Base-by-base conservation (phyloP, 331 rosid genomes). In the Cydonia oblonga region DNA sequence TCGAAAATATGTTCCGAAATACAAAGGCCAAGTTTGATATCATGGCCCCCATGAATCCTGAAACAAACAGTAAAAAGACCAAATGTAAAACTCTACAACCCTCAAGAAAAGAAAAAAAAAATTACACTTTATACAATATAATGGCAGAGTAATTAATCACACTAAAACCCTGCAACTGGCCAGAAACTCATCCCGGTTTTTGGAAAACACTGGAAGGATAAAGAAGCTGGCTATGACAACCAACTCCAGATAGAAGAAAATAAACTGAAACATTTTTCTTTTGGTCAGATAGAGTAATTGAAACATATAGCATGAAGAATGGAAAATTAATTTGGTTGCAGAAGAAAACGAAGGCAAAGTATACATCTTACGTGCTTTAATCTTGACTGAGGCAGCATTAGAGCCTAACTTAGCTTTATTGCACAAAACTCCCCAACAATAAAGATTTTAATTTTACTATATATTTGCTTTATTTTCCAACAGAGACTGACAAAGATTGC, bases 21-120 rank as follows among this genome's bases (percentile, higher is more conserved):
- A 90, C 96, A 53, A 92, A 92, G 16, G 96, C 98, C 86, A 92
- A 72, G 79, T 92, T 92, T 16, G 96, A 92, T 82, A 92, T 90
- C 98, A 92, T 92, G 40, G 98, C 96, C 20, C 96, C 98, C 98
- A 92, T 88, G 75, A 92, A 92, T 79, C 98, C 98, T 92, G 88
- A 71, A 70, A 60, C 52, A 57, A 19, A 52, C 51, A 61, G 25
- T 24, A 23, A 70, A 23, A 38, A 11, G 9, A 58, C 54, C 14
- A 35, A 78, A 71, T 69, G 64, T 68, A 78, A 29, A 19, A 53
- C 53, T 38, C 40, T n/a, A 7, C 35, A 72, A 69, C 65, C 38
- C n/a, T 73, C 61, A 30, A 32, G 68, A 29, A 78, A 75, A 73
- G 1, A 9, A 78, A 38, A 13, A 38, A 13, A 38, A 69, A 78